Conservation (phyloP, 768 basidiomycete genomes). For the Multifurca ochricompacta region DNA sequence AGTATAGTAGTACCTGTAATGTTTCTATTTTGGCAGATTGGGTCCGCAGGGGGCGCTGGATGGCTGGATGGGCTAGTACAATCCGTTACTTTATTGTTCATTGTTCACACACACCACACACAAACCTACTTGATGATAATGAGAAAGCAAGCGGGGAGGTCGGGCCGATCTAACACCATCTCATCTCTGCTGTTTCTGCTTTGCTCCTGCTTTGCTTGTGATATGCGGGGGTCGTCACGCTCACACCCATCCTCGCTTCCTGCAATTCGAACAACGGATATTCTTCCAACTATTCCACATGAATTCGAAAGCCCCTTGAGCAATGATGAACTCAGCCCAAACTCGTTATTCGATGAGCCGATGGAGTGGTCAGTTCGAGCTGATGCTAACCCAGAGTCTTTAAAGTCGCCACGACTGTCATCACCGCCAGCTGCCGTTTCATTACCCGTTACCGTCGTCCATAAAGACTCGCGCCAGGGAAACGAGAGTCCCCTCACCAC, state of each 20-base stretch:
- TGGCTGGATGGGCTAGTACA: background rate
- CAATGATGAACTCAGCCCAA: slow-evolving; percentile 22
- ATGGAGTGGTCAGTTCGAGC: background rate
- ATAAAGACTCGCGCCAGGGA: too few relatives aligned
- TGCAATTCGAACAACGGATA: background rate
- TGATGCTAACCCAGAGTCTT: too few relatives aligned
- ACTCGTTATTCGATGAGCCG: slow-evolving; percentile 49
- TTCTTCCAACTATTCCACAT: background rate
- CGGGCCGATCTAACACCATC: too few relatives aligned
- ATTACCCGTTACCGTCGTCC: too few relatives aligned
- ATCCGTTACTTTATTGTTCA: too few relatives aligned
- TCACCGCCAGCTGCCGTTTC: too few relatives aligned
- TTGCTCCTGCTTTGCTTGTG: too few relatives aligned
- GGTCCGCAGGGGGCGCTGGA: background rate
- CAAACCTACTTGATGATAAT: too few relatives aligned
- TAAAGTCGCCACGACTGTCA: background rate
- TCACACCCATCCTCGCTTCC: background rate
- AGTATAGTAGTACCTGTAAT: background rate
- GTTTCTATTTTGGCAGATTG: background rate
- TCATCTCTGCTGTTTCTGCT: too few relatives aligned
- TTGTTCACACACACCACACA: too few relatives aligned
- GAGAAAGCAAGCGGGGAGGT: too few relatives aligned
- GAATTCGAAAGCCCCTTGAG: background rate
- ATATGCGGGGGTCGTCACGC: slow-evolving; percentile 2
- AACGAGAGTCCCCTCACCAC: too few relatives aligned